A percentile compares a stretch with the other conserved stretches of the same genome.
Conservation (phyloP, 2,329 filamentous ascomycete species). For the Claviceps monticola region DNA sequence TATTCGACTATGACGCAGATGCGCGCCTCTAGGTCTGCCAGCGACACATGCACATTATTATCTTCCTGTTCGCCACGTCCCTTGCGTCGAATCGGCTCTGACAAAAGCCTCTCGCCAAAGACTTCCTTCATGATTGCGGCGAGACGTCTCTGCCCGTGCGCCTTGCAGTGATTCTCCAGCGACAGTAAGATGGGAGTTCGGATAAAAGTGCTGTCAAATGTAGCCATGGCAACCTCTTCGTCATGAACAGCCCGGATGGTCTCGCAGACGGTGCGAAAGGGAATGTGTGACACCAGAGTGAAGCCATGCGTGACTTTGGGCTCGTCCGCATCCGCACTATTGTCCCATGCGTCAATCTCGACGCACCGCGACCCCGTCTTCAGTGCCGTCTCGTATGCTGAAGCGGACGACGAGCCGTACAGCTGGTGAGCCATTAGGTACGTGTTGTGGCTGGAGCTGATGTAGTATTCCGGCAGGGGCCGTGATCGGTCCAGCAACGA, state of each 20-base stretch:
- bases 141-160: slow-evolving; percentile 44
- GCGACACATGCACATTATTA: slow-evolving; percentile 36
- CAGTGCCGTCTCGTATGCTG: slow-evolving; percentile 49
- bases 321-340: slow-evolving; percentile 43
- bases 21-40: slow-evolving; percentile 46
- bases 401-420: slow-evolving; percentile 46
- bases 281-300: slow-evolving; percentile 51
- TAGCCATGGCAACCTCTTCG: slow-evolving; percentile 34
- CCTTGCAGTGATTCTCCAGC: slow-evolving; percentile 52
- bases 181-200: slow-evolving; percentile 49
- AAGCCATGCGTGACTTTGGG: slow-evolving; percentile 60
- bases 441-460: slow-evolving; percentile 62
- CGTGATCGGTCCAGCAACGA: slow-evolving; percentile 42
- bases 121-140: slow-evolving; percentile 53
- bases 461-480: slow-evolving; percentile 55
- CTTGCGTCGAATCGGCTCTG: slow-evolving; percentile 39
- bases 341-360: slow-evolving; percentile 62
- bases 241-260: slow-evolving; percentile 50
- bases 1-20: slow-evolving; percentile 57
- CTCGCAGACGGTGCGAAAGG: slow-evolving; percentile 51
- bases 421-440: slow-evolving; percentile 59
- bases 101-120: slow-evolving; percentile 45
- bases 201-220: slow-evolving; percentile 19
- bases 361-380: slow-evolving; percentile 53
- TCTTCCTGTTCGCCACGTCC: slow-evolving; percentile 41